Percentiles rank a stretch among this genome's conserved stretches.
Conservation (phyloP, 306 rosid species). For the Malus asiatica region DNA sequence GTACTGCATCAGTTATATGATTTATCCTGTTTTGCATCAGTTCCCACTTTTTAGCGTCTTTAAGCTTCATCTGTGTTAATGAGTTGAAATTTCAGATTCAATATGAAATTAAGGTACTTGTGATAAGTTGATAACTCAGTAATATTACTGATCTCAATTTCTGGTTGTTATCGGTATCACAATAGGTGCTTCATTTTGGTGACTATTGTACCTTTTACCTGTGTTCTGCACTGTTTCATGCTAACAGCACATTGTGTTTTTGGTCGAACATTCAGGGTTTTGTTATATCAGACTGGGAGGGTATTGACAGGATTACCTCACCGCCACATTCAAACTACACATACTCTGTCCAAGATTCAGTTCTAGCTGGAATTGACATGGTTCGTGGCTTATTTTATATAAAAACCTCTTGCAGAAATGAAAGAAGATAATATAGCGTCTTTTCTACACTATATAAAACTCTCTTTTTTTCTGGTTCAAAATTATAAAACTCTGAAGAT, state of each 20-base stretch:
- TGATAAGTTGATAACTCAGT: neutral
- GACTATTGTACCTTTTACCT: neutral
- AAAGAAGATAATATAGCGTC: neutral
- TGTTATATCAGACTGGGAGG: conserved; percentile 98
- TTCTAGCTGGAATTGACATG: conserved; percentile 93
- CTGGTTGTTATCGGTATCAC: neutral
- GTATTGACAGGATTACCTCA: conserved; percentile 71
- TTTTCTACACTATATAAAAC: neutral
- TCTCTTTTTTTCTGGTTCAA: neutral
- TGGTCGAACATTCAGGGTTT: conserved; percentile 66
- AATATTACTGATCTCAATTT: neutral
- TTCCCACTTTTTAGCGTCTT: neutral
- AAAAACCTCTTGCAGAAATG: conserved; percentile 9
- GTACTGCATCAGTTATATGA: neutral
- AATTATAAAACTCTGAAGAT: conserved; percentile 1
- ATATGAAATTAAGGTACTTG: neutral
- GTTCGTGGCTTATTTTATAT: conserved; percentile 39
- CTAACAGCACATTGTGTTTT: conserved; percentile 7
- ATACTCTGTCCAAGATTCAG: conserved; percentile 69
- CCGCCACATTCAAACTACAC: conserved; percentile 77
- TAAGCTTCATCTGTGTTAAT: neutral
- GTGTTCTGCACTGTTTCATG: conserved; percentile 5
- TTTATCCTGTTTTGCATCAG: neutral
- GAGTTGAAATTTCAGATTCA: neutral
- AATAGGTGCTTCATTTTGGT: neutral